These are phyloP conservation scores for Saussurea involucrata DNA, from an alignment of 129 eudicot genomes.

Conservation along the genomic window DNA sequence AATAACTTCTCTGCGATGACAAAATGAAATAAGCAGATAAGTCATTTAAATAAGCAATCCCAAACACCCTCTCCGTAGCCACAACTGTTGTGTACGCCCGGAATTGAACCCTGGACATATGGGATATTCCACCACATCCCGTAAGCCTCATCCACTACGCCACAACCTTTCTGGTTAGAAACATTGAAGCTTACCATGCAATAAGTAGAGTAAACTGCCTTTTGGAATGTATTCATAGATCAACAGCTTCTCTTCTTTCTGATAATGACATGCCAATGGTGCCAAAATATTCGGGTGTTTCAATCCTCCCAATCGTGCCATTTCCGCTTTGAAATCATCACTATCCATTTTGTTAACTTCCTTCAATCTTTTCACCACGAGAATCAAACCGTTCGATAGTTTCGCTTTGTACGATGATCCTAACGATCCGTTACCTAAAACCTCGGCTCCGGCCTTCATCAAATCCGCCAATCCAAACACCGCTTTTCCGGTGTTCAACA, in stretches of 20 bases:
- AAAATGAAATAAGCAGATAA: no score
- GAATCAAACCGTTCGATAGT: slow-evolving; percentile 38
- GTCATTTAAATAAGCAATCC: no score
- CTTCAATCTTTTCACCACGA: slow-evolving; percentile 72
- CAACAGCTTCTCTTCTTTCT: slow-evolving; percentile 66
- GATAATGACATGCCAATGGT: slow-evolving; percentile 66
- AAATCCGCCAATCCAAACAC: slow-evolving; percentile 58
- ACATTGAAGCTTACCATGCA: slow-evolving; percentile 46
- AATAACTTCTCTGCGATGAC: no score
- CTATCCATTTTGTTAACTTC: slow-evolving; percentile 35
- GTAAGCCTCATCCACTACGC: no score
- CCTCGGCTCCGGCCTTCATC: slow-evolving; percentile 79
- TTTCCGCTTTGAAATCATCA: slow-evolving; percentile 49
- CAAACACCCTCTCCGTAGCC: no score
- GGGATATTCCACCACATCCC: no score
- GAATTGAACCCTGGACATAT: no score
- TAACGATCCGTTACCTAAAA: slow-evolving; percentile 59
- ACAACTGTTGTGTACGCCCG: no score
- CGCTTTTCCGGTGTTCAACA: slow-evolving; percentile 44
- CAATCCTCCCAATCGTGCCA: slow-evolving; percentile 41
- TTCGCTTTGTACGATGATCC: slow-evolving; percentile 67
- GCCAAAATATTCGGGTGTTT: slow-evolving; percentile 58
- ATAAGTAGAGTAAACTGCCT: slow-evolving; percentile 58
- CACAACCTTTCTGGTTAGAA: no score
- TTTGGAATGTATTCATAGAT: slow-evolving; percentile 56